Evolutionary conservation across 2,329 filamentous ascomycete species (phyloP).

Genomic region (Leptographium flavum): DNA sequence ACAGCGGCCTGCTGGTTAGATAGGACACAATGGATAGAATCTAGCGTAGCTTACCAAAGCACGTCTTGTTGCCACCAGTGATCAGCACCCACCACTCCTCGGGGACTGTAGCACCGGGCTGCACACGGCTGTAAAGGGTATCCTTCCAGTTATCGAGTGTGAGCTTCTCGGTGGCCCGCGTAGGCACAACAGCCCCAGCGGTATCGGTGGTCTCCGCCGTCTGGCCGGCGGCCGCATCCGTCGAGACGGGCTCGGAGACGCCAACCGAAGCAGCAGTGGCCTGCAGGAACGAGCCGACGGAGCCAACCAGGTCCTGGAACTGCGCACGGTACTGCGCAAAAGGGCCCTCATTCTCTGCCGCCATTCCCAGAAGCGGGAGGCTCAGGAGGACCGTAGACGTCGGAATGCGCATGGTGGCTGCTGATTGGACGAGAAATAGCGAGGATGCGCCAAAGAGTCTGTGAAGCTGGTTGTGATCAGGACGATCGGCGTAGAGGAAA

Average conservation of each 20-base stretch:
- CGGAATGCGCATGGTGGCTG: constrained; percentile 42
- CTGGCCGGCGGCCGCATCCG: not conserved
- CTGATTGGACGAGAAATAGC: not conserved
- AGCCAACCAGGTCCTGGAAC: constrained; percentile 49
- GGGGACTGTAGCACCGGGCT: constrained; percentile 42
- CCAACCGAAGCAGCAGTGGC: constrained; percentile 13
- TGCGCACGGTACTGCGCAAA: constrained; percentile 47
- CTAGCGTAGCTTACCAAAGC: constrained; percentile 39
- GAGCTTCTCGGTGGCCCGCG: constrained; percentile 39
- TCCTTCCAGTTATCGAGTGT: constrained; percentile 59
- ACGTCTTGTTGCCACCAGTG: constrained; percentile 66
- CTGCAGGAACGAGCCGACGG: constrained; percentile 37
- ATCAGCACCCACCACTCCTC: constrained; percentile 67
- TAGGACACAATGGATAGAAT: not conserved
- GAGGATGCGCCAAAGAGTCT: no score
- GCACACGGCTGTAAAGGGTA: constrained; percentile 47
- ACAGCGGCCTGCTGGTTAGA: constrained; percentile 41
- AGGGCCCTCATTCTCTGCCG: constrained; percentile 28
- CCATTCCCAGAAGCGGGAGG: constrained; percentile 39
- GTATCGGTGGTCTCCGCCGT: constrained; percentile 15
- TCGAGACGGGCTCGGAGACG: not conserved
- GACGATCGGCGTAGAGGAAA: not conserved
- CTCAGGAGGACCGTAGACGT: constrained; percentile 31
- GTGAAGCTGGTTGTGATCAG: no score
- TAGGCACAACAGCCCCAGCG: constrained; percentile 18